Base-by-base conservation (phyloP, 768 basidiomycete species). In the Calocera viscosa region DNA sequence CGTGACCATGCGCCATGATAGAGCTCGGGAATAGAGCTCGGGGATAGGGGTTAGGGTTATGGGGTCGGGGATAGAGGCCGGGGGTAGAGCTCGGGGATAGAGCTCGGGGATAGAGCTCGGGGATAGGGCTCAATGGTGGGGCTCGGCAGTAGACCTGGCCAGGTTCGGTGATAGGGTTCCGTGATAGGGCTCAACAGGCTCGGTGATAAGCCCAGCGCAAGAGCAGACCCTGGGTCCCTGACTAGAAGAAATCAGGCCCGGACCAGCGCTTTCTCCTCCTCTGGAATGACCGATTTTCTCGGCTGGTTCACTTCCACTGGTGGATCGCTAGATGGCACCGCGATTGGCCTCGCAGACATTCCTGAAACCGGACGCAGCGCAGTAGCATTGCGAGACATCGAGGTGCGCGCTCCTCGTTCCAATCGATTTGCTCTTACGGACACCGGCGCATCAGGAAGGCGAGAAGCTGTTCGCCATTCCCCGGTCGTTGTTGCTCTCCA, bases 401-500 rank as follows among this genome's bases (percentile, higher is more conserved):
- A 84, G 66, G 91, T 91, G 70, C 22, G 81, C 75, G 22, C 47
- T 34, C 60, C 65, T n/a, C 64, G 65, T 63, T 28, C 1, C 3
- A 38, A 53, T 34, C 10, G 24, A 19, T 22, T 17, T 32, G 2
- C 22, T 30, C 5, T 11, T 16, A 33, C 1, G 3, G 22, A 1
- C 8, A 49, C 24, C 40, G 30, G 14, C 0, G 16, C 11, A 1
- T 63, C 71, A 94, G 91, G 81, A 86, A 79, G 88, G 84, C 60
- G 81, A 88, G 65, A 82, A 83, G 0, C 76, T 99, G 0, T 96
- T 97, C 75, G 82, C 86, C 1, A 84, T 97, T 19, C 96, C 95
- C 0, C 84, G 90, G 17, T 72, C 79, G 17, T 73, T 94, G 64
- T 84, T 90, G 1, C 82, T 99, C 11, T 91, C 92, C 0, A 87